These are phyloP conservation scores for Scutellaria barbata DNA, from an alignment of 257 asterid genomes.

Conservation along the genomic window DNA sequence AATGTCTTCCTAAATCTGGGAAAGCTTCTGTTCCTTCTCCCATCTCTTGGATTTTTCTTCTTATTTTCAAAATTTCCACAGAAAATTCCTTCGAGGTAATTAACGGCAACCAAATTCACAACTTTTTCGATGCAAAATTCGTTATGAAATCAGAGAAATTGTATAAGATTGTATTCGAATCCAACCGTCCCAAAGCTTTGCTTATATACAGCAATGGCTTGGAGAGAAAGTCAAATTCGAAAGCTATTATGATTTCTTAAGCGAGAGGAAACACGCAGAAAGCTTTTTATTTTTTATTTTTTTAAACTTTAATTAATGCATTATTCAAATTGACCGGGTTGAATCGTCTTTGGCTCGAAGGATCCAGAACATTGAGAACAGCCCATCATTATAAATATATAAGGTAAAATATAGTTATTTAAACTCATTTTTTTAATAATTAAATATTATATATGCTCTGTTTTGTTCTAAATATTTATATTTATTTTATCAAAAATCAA, in stretches of 20 bases:
- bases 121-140: not conserved
- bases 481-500: too few species aligned
- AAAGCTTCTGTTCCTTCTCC: constrained; percentile 86
- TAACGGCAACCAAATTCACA: not conserved
- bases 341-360: constrained; percentile 33
- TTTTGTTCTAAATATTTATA: too few species aligned
- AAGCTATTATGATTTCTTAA: constrained; percentile 34
- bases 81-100: not conserved
- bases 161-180: not conserved
- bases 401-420: too few species aligned
- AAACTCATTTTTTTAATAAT: too few species aligned
- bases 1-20: constrained; percentile 89
- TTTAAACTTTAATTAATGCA: not conserved
- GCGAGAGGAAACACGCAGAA: constrained; percentile 39
- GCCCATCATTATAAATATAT: not conserved
- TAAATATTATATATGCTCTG: too few species aligned
- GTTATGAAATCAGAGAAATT: not conserved
- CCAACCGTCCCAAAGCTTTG: not conserved
- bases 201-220: constrained; percentile 42
- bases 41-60: constrained; percentile 36
- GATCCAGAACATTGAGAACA: constrained; percentile 28
- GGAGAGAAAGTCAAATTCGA: constrained; percentile 44
- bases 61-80: not conserved
- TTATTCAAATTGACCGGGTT: constrained; percentile 6
- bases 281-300: not conserved